phyloP scores from a whole-genome alignment of 345 rosid species.

The Citrus maxima region DNA sequence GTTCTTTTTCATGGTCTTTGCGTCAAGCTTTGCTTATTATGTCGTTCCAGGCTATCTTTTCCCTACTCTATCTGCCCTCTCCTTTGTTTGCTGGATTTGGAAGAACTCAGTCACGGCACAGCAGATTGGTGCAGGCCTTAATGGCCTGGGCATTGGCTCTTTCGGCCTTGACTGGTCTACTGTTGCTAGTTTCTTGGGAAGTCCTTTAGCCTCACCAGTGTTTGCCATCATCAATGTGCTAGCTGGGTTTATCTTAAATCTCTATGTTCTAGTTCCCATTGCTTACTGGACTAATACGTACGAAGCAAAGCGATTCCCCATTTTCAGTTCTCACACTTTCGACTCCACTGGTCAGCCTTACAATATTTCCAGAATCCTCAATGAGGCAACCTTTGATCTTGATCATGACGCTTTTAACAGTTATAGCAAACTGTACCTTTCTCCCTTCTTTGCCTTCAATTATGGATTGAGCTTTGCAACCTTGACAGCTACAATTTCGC shows the following conservation, averaged over 20 bases:
- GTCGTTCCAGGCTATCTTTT: slow-evolving; percentile 34
- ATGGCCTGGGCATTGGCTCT: slow-evolving; percentile 46
- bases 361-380: slow-evolving; percentile 55
- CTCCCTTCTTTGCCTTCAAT: slow-evolving; percentile 53
- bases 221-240: slow-evolving; percentile 41
- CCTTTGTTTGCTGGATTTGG: slow-evolving; percentile 36
- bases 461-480: slow-evolving; percentile 73
- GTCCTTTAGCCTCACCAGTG: slow-evolving; percentile 38
- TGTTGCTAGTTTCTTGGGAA: slow-evolving; percentile 33
- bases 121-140: slow-evolving; percentile 36
- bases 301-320: slow-evolving; percentile 56
- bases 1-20: slow-evolving; percentile 31
- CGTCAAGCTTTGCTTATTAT: slow-evolving; percentile 38
- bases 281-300: slow-evolving; percentile 47
- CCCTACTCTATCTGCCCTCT: slow-evolving; percentile 26
- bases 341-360: slow-evolving; percentile 43
- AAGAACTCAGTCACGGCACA: slow-evolving; percentile 27
- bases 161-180: slow-evolving; percentile 49
- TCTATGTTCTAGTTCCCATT: slow-evolving; percentile 53
- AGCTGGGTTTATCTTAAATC: slow-evolving; percentile 46
- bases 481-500: slow-evolving; percentile 51
- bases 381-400: slow-evolving; percentile 40
- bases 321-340: slow-evolving; percentile 46
- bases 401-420: slow-evolving; percentile 30
- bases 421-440: slow-evolving; percentile 69